These are phyloP conservation scores for Pseudocercospora pini-densiflorae DNA, from an alignment of 2,329 filamentous ascomycete species.

Conservation along the genomic window DNA sequence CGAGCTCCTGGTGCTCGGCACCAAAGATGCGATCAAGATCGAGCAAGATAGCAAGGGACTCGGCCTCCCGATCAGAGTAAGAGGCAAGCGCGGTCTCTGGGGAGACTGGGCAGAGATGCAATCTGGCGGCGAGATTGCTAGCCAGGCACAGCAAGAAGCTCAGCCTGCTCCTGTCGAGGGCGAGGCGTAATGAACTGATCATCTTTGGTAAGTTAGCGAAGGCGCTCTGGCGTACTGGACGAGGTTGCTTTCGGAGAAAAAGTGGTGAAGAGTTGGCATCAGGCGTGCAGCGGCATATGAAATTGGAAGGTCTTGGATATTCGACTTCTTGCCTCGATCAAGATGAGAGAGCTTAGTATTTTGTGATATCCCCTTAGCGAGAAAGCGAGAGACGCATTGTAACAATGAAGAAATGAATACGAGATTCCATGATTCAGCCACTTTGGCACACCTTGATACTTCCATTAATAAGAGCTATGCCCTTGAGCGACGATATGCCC, in stretches of 20 bases:
- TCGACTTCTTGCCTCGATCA: not conserved
- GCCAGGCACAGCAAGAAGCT: conserved; percentile 17
- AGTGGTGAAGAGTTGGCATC: not conserved
- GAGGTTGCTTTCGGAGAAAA: not conserved
- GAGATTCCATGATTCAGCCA: not conserved
- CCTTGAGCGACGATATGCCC: no score
- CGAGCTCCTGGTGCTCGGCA: conserved; percentile 91
- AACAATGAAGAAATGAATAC: not conserved
- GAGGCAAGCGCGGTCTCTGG: conserved; percentile 95
- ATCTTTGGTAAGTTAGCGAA: not conserved
- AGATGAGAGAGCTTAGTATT: not conserved
- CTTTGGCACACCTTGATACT: no score
- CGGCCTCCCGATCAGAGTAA: conserved; percentile 79
- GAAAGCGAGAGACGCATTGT: not conserved
- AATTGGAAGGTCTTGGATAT: not conserved
- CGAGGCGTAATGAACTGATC: not conserved
- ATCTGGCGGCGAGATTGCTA: conserved; percentile 30
- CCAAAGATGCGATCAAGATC: conserved; percentile 97
- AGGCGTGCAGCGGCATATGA: not conserved
- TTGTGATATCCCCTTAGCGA: not conserved
- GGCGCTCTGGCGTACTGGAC: not conserved
- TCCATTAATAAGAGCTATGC: no score
- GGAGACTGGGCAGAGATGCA: conserved; percentile 86
- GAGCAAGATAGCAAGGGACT: conserved; percentile 76
- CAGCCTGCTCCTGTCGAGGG: not conserved